phyloP scores from a whole-genome alignment of 768 basidiomycete genomes.

The Cytidiella melzeri region DNA sequence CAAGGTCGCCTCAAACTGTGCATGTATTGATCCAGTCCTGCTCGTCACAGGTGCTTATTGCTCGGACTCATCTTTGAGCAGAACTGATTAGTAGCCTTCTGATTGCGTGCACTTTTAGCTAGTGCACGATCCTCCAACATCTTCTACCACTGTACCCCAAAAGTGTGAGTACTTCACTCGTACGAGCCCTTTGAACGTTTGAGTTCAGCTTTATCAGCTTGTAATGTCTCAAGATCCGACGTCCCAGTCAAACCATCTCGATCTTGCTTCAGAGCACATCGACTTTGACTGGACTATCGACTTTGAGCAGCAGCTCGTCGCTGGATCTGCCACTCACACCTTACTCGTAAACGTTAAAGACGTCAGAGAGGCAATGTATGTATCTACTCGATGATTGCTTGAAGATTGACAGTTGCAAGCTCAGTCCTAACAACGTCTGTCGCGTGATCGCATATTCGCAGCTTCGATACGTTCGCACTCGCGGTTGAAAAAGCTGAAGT shows the following conservation, averaged over 20 bases:
- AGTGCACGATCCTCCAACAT: too few species aligned
- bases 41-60: too few species aligned
- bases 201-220: too few species aligned
- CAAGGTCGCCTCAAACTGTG: too few species aligned
- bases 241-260: constrained; percentile 74
- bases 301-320: constrained; percentile 53
- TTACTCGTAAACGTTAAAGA: constrained; percentile 48
- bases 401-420: not conserved
- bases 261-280: constrained; percentile 61
- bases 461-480: constrained; percentile 73
- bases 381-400: too few species aligned
- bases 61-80: too few species aligned
- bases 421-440: not conserved
- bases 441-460: not conserved
- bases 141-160: too few species aligned
- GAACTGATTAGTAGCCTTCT: too few species aligned
- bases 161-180: too few species aligned
- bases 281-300: constrained; percentile 76
- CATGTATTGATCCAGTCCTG: too few species aligned
- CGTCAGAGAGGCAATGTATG: constrained; percentile 58
- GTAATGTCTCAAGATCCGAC: constrained; percentile 65
- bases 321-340: constrained; percentile 60
- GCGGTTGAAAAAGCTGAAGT: constrained; percentile 51
- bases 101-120: too few species aligned
- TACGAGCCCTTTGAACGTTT: too few species aligned